These are phyloP conservation scores for Omphalea diandra DNA, from an alignment of 441 rosid genomes.

Conservation along the genomic window DNA sequence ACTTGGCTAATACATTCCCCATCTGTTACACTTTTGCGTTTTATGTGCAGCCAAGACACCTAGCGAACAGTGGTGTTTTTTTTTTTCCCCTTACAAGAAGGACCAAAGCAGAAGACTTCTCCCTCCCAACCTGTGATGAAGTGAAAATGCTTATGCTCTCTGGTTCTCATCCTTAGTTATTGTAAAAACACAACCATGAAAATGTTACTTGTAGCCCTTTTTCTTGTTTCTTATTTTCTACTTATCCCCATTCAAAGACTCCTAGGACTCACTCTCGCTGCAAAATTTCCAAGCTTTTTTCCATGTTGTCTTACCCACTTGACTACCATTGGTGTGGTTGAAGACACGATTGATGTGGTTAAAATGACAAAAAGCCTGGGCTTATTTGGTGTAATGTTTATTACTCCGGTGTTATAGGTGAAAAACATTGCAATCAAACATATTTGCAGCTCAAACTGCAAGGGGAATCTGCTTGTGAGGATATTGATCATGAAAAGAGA, in stretches of 20 bases:
- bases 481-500: constrained; percentile 39
- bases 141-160: no score
- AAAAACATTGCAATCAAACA: constrained; percentile 17
- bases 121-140: background rate
- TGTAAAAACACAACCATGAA: background rate
- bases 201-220: background rate
- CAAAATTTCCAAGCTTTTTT: background rate
- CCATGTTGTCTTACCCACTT: background rate
- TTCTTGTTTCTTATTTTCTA: background rate
- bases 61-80: no score
- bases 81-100: background rate
- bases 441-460: constrained; percentile 40
- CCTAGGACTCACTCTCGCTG: background rate
- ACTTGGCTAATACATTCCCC: background rate
- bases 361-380: constrained; percentile 21
- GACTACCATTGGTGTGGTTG: constrained; percentile 12
- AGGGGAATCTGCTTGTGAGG: constrained; percentile 33
- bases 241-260: background rate
- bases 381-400: constrained; percentile 25
- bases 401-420: constrained; percentile 35
- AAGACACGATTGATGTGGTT: constrained; percentile 26
- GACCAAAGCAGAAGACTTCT: background rate
- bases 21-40: no score
- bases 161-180: background rate
- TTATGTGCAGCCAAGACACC: no score